Evolutionary conservation across 1,284 basidiomycete species (phyloP).

Genomic region (Cystobasidium sp.): DNA sequence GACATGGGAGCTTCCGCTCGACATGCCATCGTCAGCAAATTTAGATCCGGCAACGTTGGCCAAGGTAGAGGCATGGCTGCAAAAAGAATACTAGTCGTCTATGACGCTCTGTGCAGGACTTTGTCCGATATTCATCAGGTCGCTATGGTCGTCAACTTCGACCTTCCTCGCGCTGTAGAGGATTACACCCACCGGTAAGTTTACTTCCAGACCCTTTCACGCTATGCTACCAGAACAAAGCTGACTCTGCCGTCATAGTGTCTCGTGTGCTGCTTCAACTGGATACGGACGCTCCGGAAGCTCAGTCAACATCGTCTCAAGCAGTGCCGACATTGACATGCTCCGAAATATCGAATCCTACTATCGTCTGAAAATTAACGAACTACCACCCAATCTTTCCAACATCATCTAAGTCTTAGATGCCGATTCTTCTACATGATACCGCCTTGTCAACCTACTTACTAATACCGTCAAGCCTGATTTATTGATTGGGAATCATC

Average conservation of each 20-base stretch:
- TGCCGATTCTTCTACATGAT: neutral
- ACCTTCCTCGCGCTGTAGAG: slow-evolving; percentile 51
- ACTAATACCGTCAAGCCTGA: no score
- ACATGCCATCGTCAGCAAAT: slow-evolving; percentile 48
- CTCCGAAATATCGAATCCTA: slow-evolving; percentile 50
- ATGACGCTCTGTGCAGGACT: slow-evolving; percentile 49
- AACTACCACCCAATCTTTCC: slow-evolving; percentile 37
- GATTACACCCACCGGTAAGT: slow-evolving; percentile 51
- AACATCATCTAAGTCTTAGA: slow-evolving; percentile 30
- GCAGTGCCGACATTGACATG: slow-evolving; percentile 48
- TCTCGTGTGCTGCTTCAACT: slow-evolving; percentile 47
- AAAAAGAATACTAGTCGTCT: slow-evolving; percentile 52
- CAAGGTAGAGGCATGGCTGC: slow-evolving; percentile 37
- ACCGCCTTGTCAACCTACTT: neutral
- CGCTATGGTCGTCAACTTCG: slow-evolving; percentile 53
- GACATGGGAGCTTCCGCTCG: slow-evolving; percentile 50
- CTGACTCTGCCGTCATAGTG: slow-evolving; percentile 11
- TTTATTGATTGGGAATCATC: neutral
- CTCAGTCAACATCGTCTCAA: slow-evolving; percentile 51
- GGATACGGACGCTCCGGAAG: slow-evolving; percentile 46
- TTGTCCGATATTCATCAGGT: slow-evolving; percentile 50
- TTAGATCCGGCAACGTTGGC: slow-evolving; percentile 45
- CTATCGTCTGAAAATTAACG: slow-evolving; percentile 42
- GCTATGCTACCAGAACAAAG: neutral
- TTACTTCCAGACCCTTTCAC: no score